Percentiles rank a stretch among this genome's conserved stretches.
phyloP scores from a whole-genome alignment of 805 yeast genomes.

The Spathaspora gorwiae region DNA sequence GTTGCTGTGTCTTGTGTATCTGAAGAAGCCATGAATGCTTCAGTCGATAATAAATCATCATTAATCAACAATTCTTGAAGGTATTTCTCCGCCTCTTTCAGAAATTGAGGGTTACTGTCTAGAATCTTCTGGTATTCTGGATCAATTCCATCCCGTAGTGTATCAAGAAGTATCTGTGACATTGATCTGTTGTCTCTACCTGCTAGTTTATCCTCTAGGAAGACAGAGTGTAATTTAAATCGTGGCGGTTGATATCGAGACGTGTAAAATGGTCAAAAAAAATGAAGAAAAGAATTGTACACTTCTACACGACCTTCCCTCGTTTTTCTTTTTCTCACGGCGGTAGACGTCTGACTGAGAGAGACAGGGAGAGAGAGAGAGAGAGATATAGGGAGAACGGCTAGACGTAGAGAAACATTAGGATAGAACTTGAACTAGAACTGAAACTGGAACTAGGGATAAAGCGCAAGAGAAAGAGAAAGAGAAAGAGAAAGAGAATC shows the following conservation, averaged over 20 bases:
- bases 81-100: constrained; percentile 20
- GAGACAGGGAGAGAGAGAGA: not conserved
- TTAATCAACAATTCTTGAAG: constrained; percentile 44
- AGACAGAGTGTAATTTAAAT: too few species aligned
- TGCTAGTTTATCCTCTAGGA: too few species aligned
- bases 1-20: constrained; percentile 1
- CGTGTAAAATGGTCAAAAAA: too few species aligned
- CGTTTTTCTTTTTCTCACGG: too few species aligned
- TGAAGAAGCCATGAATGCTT: constrained; percentile 37
- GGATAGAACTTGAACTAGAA: too few species aligned
- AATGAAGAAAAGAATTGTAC: too few species aligned
- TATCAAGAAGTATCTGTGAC: constrained; percentile 33
- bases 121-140: constrained; percentile 17
- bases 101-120: constrained; percentile 15
- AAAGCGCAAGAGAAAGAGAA: not conserved
- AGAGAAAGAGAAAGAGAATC: not conserved
- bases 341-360: too few species aligned
- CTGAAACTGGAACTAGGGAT: too few species aligned
- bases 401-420: too few species aligned
- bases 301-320: too few species aligned
- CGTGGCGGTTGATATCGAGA: too few species aligned
- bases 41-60: constrained; percentile 45
- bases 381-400: not conserved
- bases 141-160: constrained; percentile 24
- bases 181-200: constrained; percentile 8